Conservation (phyloP, 176 grass and related monocot species). For the Cymbopogon citratus region DNA sequence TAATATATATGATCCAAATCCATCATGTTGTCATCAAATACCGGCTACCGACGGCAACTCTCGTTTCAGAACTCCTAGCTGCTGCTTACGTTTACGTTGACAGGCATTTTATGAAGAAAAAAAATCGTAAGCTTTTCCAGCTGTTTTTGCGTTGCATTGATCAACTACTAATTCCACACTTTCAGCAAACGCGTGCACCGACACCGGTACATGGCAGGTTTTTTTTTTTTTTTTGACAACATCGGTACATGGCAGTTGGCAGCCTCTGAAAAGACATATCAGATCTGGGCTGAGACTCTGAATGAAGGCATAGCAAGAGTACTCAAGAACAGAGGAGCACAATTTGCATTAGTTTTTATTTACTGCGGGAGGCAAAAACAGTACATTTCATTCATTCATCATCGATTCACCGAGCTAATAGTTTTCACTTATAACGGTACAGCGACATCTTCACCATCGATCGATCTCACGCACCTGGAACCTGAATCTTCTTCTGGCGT, state of each 20-base stretch:
- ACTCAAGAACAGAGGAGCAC: conserved; percentile 14
- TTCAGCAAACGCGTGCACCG: conserved; percentile 13
- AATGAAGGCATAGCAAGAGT: neutral
- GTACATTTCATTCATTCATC: neutral
- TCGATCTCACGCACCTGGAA: conserved; percentile 5
- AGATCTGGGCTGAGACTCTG: conserved; percentile 17
- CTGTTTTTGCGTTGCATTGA: conserved; percentile 6
- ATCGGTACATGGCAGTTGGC: neutral
- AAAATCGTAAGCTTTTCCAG: neutral
- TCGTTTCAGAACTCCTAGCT: neutral
- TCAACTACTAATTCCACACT: neutral
- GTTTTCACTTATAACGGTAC: neutral
- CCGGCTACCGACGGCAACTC: neutral
- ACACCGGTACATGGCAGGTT: neutral
- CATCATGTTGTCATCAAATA: too few species aligned
- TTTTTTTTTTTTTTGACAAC: too few species aligned
- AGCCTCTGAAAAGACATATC: neutral
- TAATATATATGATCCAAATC: too few species aligned
- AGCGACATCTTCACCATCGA: neutral
- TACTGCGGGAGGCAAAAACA: conserved; percentile 37
- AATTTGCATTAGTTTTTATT: conserved; percentile 48
- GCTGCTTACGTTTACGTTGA: neutral
- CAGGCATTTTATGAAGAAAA: neutral
- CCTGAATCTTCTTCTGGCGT: neutral
- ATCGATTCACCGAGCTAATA: conserved; percentile 12